phyloP scores from a whole-genome alignment of 768 basidiomycete species.

The Leccinum arenicola region DNA sequence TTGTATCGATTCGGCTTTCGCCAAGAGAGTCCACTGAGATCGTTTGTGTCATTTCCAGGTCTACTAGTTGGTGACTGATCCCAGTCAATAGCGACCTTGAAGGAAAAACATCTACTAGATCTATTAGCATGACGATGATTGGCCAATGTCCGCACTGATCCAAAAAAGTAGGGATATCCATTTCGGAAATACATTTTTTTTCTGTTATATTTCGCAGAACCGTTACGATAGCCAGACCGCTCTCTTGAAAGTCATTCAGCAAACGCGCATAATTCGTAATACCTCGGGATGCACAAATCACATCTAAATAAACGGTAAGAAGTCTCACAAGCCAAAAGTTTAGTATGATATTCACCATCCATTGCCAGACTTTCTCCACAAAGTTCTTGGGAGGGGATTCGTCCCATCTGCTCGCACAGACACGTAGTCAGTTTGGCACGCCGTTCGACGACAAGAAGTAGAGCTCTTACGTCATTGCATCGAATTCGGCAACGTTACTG shows the following conservation, averaged over 20 bases:
- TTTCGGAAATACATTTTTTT: conserved; percentile 42
- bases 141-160: neutral
- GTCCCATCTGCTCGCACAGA: conserved; percentile 17
- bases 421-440: neutral
- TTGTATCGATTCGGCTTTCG: neutral
- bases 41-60: too few species aligned
- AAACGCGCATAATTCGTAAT: conserved; percentile 30
- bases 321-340: neutral
- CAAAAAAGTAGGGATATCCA: conserved; percentile 76
- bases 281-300: neutral
- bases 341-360: conserved; percentile 19
- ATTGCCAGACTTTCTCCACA: conserved; percentile 25
- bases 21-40: neutral
- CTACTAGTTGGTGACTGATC: too few species aligned
- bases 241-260: conserved; percentile 31
- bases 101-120: neutral
- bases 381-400: conserved; percentile 27
- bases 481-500: conserved; percentile 25
- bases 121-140: neutral
- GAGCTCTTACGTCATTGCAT: conserved; percentile 22
- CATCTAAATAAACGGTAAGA: conserved; percentile 11
- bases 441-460: neutral
- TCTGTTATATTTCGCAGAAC: neutral
- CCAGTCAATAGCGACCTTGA: neutral
- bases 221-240: conserved; percentile 8